Conservation (phyloP, 2,329 filamentous ascomycete genomes). For the Epichloe hybrida region DNA sequence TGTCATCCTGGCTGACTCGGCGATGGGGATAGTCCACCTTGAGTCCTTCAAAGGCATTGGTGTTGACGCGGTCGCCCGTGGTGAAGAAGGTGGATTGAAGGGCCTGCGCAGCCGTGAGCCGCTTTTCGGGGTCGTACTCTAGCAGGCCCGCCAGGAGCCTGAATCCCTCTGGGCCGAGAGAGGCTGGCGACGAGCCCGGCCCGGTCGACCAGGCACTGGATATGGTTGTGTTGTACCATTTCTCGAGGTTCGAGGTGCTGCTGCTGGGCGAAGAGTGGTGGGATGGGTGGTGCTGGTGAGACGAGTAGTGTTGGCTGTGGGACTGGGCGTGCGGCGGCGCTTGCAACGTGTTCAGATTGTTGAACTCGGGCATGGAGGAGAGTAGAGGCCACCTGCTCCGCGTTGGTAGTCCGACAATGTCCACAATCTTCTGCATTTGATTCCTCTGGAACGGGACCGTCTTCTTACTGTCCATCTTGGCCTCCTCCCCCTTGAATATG, state of each 20-base stretch:
- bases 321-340: constrained; percentile 27
- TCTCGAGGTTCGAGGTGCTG: constrained; percentile 47
- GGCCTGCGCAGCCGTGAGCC: constrained; percentile 76
- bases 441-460: constrained; percentile 94
- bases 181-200: constrained; percentile 30
- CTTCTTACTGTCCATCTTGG: constrained; percentile 98
- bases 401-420: constrained; percentile 82
- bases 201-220: constrained; percentile 34
- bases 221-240: constrained; percentile 65
- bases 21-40: constrained; percentile 82
- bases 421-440: constrained; percentile 98
- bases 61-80: constrained; percentile 56
- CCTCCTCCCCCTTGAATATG: constrained; percentile 99
- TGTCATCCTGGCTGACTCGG: constrained; percentile 85
- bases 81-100: constrained; percentile 85
- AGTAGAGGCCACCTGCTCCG: constrained; percentile 84
- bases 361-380: constrained; percentile 74
- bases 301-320: neutral
- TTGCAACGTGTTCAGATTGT: constrained; percentile 48
- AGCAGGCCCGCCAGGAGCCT: constrained; percentile 69
- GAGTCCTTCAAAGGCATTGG: constrained; percentile 83
- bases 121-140: constrained; percentile 83
- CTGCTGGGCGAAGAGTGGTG: constrained; percentile 8
- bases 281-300: constrained; percentile 8
- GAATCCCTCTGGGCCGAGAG: constrained; percentile 64